These are phyloP conservation scores for Thalassiosira hispida DNA, from an alignment of 352 stramenopile species.

Conservation along the genomic window DNA sequence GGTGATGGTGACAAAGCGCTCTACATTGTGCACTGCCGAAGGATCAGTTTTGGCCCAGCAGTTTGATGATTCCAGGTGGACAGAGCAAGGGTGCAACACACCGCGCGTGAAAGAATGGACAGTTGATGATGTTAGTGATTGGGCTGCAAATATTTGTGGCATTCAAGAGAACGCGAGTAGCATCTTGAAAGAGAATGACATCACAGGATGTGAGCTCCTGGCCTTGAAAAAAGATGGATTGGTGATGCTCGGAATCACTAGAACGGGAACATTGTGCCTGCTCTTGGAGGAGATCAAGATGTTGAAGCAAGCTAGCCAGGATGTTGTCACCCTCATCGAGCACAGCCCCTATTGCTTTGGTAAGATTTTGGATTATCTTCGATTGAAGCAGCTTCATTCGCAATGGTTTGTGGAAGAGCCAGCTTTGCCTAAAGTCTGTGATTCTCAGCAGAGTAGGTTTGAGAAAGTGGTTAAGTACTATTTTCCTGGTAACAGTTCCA, in stretches of 20 bases:
- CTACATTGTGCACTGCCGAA: conserved; percentile 1
- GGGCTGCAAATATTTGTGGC: conserved; percentile 17
- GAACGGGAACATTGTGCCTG: no score
- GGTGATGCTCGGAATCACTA: no score
- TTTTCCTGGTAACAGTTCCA: conserved; percentile 36
- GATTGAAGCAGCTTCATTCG: no score
- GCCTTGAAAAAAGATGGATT: no score
- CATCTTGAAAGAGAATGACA: no score
- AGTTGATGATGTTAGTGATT: conserved; percentile 8
- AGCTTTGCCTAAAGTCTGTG: conserved; percentile 13
- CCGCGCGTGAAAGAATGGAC: conserved; percentile 12
- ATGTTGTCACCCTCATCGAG: no score
- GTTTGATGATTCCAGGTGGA: conserved; percentile 24
- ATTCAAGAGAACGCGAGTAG: conserved; percentile 7
- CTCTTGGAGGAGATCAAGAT: no score
- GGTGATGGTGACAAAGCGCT: conserved; percentile 11
- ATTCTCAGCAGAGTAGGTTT: conserved; percentile 35
- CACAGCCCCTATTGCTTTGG: no score
- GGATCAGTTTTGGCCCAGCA: conserved; percentile 22
- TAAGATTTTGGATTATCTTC: no score
- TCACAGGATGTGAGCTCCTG: no score
- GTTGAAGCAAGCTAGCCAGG: no score
- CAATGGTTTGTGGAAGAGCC: not conserved
- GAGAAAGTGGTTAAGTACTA: conserved; percentile 56
- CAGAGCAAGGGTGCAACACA: conserved; percentile 20